Evolutionary conservation across 148 eudicot species (phyloP).

Genomic region (Rheum nobile): DNA sequence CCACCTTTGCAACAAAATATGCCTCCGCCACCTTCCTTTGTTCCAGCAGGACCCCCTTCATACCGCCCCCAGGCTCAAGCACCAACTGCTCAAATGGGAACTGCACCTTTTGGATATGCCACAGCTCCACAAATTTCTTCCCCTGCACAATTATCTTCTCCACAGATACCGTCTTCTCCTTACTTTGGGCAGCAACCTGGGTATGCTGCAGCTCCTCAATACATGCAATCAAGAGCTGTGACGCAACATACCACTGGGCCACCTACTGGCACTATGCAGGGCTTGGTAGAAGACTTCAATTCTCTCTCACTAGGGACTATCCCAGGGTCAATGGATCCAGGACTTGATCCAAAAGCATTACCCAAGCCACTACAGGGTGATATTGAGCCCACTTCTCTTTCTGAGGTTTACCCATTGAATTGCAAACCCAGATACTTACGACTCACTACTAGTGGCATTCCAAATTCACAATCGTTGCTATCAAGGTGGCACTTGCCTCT

Average conservation of each 20-base stretch:
- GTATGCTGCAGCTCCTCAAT: conserved; percentile 36
- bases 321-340: conserved; percentile 84
- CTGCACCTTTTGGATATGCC: conserved; percentile 43
- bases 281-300: conserved; percentile 67
- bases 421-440: conserved; percentile 62
- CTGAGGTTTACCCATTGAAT: conserved; percentile 63
- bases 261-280: conserved; percentile 44
- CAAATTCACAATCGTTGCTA: conserved; percentile 79
- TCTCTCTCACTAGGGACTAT: conserved; percentile 60
- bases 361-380: conserved; percentile 91
- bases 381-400: conserved; percentile 41
- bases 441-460: conserved; percentile 75
- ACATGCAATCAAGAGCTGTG: conserved; percentile 31
- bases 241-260: conserved; percentile 54
- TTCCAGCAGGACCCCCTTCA: conserved; percentile 36
- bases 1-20: conserved; percentile 30
- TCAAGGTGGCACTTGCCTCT: conserved; percentile 98
- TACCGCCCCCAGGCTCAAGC: conserved; percentile 24
- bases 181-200: conserved; percentile 41
- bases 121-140: conserved; percentile 22
- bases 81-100: conserved; percentile 19
- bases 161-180: conserved; percentile 21
- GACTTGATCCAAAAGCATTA: conserved; percentile 61
- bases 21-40: conserved; percentile 42
- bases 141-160: conserved; percentile 7